These are phyloP conservation scores for Citrus sinensis DNA, from an alignment of 345 rosid species.

Conservation along the genomic window DVS_A1.0 CM039164.1:5030001-5030500, in stretches of 20 bases:
- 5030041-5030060: constrained; percentile 93
- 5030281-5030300: background rate
- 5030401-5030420: too few relatives aligned
- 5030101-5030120: constrained; percentile 78
- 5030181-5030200: constrained; percentile 71
- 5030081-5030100: constrained; percentile 95
- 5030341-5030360: background rate
- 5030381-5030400: background rate
- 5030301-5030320: background rate
- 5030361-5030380: background rate
- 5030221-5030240: constrained; percentile 2
- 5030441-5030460: too few relatives aligned
- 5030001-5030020: constrained; percentile 68
- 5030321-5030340: background rate
- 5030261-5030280: background rate
- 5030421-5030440: too few relatives aligned
- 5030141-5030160: constrained; percentile 67
- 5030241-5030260: constrained; percentile 8
- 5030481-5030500: background rate
- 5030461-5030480: too few relatives aligned
- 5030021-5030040: constrained; percentile 79
- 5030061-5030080: constrained; percentile 96
- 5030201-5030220: constrained; percentile 94
- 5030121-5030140: constrained; percentile 60
- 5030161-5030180: constrained; percentile 91